Percentiles rank a stretch among this genome's conserved stretches.
These are phyloP conservation scores for Thalia dealbata DNA, from an alignment of 176 grass and related monocot genomes.

Conservation along the genomic window DNA sequence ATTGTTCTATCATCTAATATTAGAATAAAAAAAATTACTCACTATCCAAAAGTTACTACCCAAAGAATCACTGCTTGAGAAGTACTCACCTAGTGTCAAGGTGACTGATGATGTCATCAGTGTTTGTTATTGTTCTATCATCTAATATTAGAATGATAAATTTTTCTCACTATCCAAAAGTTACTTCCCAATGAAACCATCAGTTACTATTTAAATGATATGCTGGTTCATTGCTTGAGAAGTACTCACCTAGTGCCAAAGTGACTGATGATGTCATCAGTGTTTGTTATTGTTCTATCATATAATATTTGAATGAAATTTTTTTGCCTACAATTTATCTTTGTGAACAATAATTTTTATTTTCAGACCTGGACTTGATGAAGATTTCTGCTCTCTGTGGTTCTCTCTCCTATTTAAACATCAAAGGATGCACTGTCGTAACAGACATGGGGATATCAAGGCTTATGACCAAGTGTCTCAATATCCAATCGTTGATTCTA, in stretches of 20 bases:
- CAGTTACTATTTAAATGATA: no score
- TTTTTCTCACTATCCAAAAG: no score
- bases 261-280: background rate
- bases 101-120: background rate
- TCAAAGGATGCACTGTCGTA: constrained; percentile 45
- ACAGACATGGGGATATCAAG: constrained; percentile 54
- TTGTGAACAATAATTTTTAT: background rate
- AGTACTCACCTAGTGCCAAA: background rate
- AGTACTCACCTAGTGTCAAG: background rate
- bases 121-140: background rate
- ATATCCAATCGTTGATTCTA: constrained; percentile 45
- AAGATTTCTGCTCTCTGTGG: constrained; percentile 29
- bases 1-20: background rate
- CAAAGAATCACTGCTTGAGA: background rate
- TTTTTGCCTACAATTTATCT: background rate
- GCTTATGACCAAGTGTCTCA: constrained; percentile 36
- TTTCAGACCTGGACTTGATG: constrained; percentile 38
- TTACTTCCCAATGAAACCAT: background rate
- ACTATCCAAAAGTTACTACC: background rate
- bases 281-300: background rate
- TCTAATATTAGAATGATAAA: background rate
- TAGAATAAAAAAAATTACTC: background rate
- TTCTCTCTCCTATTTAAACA: constrained; percentile 56
- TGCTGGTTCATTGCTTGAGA: background rate
- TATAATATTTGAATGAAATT: background rate